These are phyloP conservation scores for Vitis hybrid DNA, from an alignment of 177 flowering plant species.

Conservation along the genomic window DNA sequence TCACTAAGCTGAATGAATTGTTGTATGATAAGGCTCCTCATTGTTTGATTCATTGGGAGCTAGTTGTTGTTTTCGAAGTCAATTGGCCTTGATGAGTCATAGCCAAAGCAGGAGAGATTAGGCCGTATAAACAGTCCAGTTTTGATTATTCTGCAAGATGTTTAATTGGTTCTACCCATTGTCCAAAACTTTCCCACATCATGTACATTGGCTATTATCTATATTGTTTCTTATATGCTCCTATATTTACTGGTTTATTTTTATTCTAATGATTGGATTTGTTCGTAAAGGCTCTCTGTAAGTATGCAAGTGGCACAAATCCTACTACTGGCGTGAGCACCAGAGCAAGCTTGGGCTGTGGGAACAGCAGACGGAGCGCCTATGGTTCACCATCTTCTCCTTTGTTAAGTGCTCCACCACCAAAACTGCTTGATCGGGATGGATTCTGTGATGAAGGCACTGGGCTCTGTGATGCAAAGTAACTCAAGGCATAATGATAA, in stretches of 20 bases:
- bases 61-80: too few relatives aligned
- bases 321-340: constrained; percentile 91
- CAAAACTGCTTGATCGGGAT: constrained; percentile 77
- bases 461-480: constrained; percentile 88
- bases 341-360: constrained; percentile 86
- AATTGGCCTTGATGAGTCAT: too few relatives aligned
- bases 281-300: constrained; percentile 83
- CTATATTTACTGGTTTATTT: too few relatives aligned
- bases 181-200: background rate
- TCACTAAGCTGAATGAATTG: too few relatives aligned
- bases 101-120: too few relatives aligned
- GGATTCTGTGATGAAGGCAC: constrained; percentile 77
- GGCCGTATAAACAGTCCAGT: background rate
- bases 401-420: constrained; percentile 87
- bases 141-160: background rate
- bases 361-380: constrained; percentile 78
- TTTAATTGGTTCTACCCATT: background rate
- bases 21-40: too few relatives aligned
- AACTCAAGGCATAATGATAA: background rate
- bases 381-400: constrained; percentile 95
- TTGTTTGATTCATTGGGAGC: too few relatives aligned
- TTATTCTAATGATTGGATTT: background rate
- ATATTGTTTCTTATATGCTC: too few relatives aligned
- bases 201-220: too few relatives aligned
- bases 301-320: constrained; percentile 92